Percentiles rank a stretch among this genome's conserved stretches.
These are phyloP conservation scores for Macroventuria anomochaeta DNA, from an alignment of 2,329 filamentous ascomycete genomes.

Conservation along the genomic window DNA sequence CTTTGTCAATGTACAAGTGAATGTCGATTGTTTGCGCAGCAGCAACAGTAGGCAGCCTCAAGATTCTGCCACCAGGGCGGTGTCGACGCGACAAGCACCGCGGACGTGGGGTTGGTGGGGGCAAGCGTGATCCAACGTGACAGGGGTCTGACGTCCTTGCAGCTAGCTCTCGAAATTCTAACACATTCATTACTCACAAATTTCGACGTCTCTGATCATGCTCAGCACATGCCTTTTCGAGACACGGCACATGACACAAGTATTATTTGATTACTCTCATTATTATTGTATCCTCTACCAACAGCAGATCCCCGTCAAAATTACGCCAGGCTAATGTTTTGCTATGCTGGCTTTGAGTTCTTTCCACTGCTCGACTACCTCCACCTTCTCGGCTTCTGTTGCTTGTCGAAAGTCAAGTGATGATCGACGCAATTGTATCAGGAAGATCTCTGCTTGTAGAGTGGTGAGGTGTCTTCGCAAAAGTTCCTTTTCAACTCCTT, in stretches of 20 bases:
- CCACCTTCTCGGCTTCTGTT: constrained; percentile 5
- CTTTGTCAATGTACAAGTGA: background rate
- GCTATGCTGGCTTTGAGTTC: constrained; percentile 2
- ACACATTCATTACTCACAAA: background rate
- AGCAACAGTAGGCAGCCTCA: constrained; percentile 13
- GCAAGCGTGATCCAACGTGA: background rate
- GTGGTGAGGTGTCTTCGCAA: constrained; percentile 15
- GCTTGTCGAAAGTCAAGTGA: background rate
- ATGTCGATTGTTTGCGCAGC: constrained; percentile 1
- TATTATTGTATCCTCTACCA: background rate
- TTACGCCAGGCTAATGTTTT: background rate
- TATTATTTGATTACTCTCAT: background rate
- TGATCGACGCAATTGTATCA: constrained; percentile 20
- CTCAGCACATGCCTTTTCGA: background rate
- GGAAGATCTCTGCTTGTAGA: constrained; percentile 20
- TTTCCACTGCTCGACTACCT: constrained; percentile 11
- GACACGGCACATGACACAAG: too few species aligned
- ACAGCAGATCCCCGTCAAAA: too few species aligned
- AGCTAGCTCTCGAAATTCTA: background rate
- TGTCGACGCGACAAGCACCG: constrained; percentile 5
- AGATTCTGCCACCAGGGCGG: constrained; percentile 20
- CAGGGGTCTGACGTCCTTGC: background rate
- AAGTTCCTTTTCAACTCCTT: constrained; percentile 17
- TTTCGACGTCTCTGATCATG: too few species aligned
- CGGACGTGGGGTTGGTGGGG: constrained; percentile 8